These are phyloP conservation scores for Penicillium riverlandense DNA, from an alignment of 495 filamentous ascomycete species.

Conservation along the genomic window DNA sequence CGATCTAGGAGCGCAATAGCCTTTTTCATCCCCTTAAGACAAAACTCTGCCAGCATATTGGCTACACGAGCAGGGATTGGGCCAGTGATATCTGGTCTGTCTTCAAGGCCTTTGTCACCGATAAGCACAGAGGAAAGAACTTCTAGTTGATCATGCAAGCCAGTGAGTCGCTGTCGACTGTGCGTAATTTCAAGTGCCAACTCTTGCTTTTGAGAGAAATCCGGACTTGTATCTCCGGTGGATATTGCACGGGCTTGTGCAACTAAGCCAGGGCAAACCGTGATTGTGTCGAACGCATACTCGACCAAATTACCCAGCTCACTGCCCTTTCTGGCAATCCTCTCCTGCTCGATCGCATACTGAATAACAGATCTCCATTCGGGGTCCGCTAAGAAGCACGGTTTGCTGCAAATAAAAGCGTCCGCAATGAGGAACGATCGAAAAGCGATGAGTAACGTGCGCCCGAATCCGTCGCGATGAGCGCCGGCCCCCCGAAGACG, in stretches of 20 bases:
- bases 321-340: slow-evolving; percentile 6
- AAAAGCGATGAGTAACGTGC: slow-evolving; percentile 18
- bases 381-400: slow-evolving; percentile 18
- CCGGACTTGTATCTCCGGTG: neutral
- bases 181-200: slow-evolving; percentile 6
- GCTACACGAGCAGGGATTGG: slow-evolving; percentile 4
- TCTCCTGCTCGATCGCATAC: slow-evolving; percentile 7
- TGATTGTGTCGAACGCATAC: slow-evolving; percentile 13
- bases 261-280: slow-evolving; percentile 13
- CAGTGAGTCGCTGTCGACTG: slow-evolving; percentile 3
- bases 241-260: slow-evolving; percentile 6
- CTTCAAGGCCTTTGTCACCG: neutral
- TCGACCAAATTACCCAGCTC: slow-evolving; percentile 11
- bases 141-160: slow-evolving; percentile 8
- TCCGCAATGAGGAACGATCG: slow-evolving; percentile 23
- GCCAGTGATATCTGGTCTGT: slow-evolving; percentile 3
- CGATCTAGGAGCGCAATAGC: slow-evolving; percentile 11
- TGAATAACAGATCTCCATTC: slow-evolving; percentile 19
- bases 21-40: slow-evolving; percentile 7
- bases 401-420: slow-evolving; percentile 11
- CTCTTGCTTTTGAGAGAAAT: neutral
- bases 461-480: slow-evolving; percentile 19
- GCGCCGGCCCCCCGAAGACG: slow-evolving; percentile 16
- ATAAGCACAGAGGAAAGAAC: neutral
- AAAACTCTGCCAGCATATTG: slow-evolving; percentile 2